Evolutionary conservation across 1,139 yeast genomes (phyloP).

Genomic region (Zhuliangozyma blackwelliae): DNA sequence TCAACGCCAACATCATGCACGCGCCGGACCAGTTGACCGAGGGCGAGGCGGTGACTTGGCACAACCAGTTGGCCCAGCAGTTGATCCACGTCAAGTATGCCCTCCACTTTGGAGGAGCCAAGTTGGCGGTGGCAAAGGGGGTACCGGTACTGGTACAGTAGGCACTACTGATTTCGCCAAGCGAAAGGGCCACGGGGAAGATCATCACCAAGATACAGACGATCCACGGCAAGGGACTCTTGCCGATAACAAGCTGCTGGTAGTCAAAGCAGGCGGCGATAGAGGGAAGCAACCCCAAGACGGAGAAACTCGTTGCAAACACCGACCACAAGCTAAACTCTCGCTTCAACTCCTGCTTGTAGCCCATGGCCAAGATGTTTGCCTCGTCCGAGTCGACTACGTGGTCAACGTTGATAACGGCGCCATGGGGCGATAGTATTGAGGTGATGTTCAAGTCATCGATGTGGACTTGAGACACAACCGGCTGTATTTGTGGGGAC

Average conservation of each 20-base stretch:
- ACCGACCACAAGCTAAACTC: slow-evolving; percentile 61
- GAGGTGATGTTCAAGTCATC: slow-evolving; percentile 38
- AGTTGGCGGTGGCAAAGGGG: slow-evolving; percentile 47
- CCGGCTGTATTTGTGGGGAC: slow-evolving; percentile 21
- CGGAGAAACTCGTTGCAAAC: slow-evolving; percentile 68
- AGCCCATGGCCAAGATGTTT: slow-evolving; percentile 60
- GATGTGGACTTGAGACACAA: slow-evolving; percentile 35
- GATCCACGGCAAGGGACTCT: slow-evolving; percentile 53
- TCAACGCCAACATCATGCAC: slow-evolving; percentile 54
- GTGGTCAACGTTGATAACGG: slow-evolving; percentile 44
- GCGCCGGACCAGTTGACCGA: slow-evolving; percentile 63
- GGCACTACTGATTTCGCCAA: slow-evolving; percentile 46
- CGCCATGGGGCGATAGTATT: slow-evolving; percentile 36
- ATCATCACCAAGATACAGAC: slow-evolving; percentile 33
- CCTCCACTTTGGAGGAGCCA: slow-evolving; percentile 51
- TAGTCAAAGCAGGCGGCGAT: slow-evolving; percentile 56
- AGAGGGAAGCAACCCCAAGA: slow-evolving; percentile 68
- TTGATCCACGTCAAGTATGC: slow-evolving; percentile 57
- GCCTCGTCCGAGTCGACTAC: slow-evolving; percentile 51
- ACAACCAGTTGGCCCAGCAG: slow-evolving; percentile 53
- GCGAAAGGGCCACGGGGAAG: slow-evolving; percentile 47
- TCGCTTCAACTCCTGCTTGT: slow-evolving; percentile 69
- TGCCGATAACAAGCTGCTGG: slow-evolving; percentile 50
- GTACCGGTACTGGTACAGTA: slow-evolving; percentile 50
- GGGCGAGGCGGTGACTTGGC: slow-evolving; percentile 48